Conservation (phyloP, 192 early-diverging fungal genomes). For the Phycomyces blakesleeanus region DNA sequence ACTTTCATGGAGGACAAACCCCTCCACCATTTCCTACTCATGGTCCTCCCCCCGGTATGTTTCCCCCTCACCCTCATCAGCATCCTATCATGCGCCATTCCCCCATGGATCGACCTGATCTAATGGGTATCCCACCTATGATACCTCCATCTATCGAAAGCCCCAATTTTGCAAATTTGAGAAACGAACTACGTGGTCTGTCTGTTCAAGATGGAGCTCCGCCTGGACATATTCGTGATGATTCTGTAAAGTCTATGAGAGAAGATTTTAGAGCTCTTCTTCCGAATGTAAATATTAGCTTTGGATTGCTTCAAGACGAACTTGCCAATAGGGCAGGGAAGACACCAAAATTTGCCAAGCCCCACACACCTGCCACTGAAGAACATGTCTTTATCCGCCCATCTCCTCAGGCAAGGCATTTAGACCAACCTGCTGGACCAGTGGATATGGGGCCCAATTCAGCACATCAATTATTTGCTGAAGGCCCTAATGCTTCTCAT, state of each 20-base stretch:
- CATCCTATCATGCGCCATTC: constrained; percentile 12
- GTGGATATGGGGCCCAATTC: too few relatives aligned
- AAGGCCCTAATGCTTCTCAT: too few relatives aligned
- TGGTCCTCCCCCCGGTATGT: constrained; percentile 7
- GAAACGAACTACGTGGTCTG: constrained; percentile 10
- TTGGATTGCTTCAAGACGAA: constrained; percentile 30
- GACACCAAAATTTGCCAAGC: constrained; percentile 20
- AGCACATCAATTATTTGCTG: too few relatives aligned
- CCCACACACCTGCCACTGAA: constrained; percentile 21
- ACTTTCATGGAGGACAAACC: not conserved
- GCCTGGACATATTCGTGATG: not conserved
- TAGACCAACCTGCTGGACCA: too few relatives aligned
- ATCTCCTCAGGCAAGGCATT: too few relatives aligned
- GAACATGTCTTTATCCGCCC: not conserved
- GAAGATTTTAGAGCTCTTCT: constrained; percentile 54
- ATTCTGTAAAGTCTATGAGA: constrained; percentile 35
- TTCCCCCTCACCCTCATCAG: constrained; percentile 9
- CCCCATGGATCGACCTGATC: not conserved
- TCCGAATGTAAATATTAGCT: constrained; percentile 62
- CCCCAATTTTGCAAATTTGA: not conserved
- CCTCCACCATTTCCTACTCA: constrained; percentile 8
- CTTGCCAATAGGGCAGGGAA: constrained; percentile 16
- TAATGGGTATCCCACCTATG: constrained; percentile 10
- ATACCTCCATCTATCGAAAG: constrained; percentile 1
- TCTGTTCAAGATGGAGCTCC: not conserved